Percentiles rank a stretch among this genome's conserved stretches.
These are phyloP conservation scores for Yamadazyma sp. DNA, from an alignment of 805 yeast genomes.

Conservation along the genomic window DNA sequence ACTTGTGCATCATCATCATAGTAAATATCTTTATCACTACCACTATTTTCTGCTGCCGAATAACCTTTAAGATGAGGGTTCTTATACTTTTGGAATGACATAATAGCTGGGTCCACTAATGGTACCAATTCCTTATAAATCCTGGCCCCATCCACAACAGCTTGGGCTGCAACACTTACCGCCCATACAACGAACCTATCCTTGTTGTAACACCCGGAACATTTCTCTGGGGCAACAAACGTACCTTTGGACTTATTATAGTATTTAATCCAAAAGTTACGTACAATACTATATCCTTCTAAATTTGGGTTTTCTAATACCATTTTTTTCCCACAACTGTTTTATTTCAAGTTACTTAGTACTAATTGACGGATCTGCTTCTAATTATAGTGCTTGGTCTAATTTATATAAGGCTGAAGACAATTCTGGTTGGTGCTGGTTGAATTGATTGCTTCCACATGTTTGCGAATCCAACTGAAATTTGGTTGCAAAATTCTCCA, in stretches of 20 bases:
- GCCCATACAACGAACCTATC: conserved; percentile 67
- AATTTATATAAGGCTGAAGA: not conserved
- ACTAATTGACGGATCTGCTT: no score
- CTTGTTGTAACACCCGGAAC: conserved; percentile 46
- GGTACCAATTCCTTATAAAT: conserved; percentile 53
- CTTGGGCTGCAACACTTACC: conserved; percentile 61
- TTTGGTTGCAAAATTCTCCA: no score
- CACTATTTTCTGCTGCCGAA: conserved; percentile 61
- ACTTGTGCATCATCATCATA: conserved; percentile 78
- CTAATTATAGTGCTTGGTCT: no score
- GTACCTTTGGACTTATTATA: conserved; percentile 36
- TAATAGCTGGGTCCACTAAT: conserved; percentile 50
- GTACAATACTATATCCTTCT: conserved; percentile 40
- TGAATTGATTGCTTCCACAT: no score
- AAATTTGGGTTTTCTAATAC: conserved; percentile 31
- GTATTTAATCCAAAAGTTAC: conserved; percentile 40
- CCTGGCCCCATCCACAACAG: conserved; percentile 63
- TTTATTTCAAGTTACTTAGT: not conserved
- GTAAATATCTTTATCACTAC: conserved; percentile 61
- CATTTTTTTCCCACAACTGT: no score
- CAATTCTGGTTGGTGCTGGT: no score
- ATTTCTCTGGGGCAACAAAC: conserved; percentile 38
- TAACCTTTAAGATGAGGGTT: conserved; percentile 51
- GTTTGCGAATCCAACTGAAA: no score
- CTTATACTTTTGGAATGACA: conserved; percentile 49